Evolutionary conservation across 805 yeast species (phyloP).

Genomic region (Novakomyces olei): DNA sequence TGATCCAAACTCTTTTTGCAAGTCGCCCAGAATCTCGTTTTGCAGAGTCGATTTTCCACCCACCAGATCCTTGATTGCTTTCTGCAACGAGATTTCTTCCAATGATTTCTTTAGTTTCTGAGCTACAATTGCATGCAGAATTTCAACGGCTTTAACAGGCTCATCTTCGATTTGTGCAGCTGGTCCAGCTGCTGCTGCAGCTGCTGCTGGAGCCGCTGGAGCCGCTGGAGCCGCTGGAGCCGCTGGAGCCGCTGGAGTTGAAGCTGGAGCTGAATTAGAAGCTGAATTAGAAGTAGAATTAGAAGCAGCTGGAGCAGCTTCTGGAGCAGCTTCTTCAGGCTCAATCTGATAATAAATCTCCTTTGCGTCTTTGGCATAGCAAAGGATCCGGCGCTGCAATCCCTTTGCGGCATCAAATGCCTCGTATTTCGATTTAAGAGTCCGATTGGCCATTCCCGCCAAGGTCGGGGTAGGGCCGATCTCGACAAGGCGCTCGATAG

Average conservation of each 20-base stretch:
- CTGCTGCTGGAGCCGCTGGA: constrained; percentile 33
- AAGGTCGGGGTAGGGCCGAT: constrained; percentile 97
- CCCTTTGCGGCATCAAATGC: constrained; percentile 93
- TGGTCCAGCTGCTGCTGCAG: constrained; percentile 56
- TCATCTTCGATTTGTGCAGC: constrained; percentile 71
- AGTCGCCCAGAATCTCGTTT: constrained; percentile 94
- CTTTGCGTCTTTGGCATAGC: constrained; percentile 88
- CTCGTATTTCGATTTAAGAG: constrained; percentile 85
- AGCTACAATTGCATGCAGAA: constrained; percentile 78
- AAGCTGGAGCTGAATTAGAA: constrained; percentile 29
- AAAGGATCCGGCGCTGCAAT: constrained; percentile 76
- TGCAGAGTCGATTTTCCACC: constrained; percentile 98
- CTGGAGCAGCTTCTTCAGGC: constrained; percentile 18
- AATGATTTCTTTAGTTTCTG: constrained; percentile 83
- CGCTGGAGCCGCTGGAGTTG: constrained; percentile 36
- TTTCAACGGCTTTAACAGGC: constrained; percentile 63
- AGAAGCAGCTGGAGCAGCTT: constrained; percentile 14
- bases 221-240: constrained; percentile 39
- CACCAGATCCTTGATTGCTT: constrained; percentile 90
- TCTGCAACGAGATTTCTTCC: constrained; percentile 65
- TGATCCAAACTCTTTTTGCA: constrained; percentile 93
- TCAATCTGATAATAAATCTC: constrained; percentile 71
- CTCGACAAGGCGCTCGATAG: constrained; percentile 82
- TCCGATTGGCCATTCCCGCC: constrained; percentile 96
- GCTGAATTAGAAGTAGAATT: constrained; percentile 34